Evolutionary conservation across 768 basidiomycete genomes (phyloP), one percentile per base, ranked within the genome.

Genomic region (Pleurotus ostreatus): DNA sequence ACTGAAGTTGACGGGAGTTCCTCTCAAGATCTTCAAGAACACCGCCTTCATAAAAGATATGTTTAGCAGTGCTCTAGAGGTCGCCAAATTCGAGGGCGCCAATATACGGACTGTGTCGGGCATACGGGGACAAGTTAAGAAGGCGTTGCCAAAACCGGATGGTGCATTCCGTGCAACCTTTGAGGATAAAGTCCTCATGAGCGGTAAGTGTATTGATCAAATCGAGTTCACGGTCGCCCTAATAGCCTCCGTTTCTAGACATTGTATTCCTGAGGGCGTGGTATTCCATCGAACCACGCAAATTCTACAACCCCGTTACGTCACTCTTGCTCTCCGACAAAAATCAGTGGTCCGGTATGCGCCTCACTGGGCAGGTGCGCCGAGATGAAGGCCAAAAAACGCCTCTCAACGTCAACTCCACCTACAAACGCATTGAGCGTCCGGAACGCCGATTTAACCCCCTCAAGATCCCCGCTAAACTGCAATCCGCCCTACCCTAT

Each of bases 61-160:
- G 97, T 99, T 99, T 76, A 86, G 73, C 54, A 86, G 84, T 56
- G 87, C 93, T 30, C 79, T 98, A 30, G 97, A 99, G 71, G 94
- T 98, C 11, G 94, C 94, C 56, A 98, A 97, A 71, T 98, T 99
- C 63, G 97, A 99, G 70, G 97, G 97, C 15, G 97, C 97, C n/a
- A 93, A 89, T 68, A 84, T 99, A 55, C 79, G 87, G 57, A 98
- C 96, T 0, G 97, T 98, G 5, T 94, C 92, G 5, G 97, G 97
- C 9, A 92, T 99, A 55, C 76, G 97, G 45, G 97, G 97, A 3
- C 96, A 98, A 70, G 84, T 99, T 51, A 99, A 99, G 77, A 98
- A 96, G 71, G 94, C 91, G 9, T 73, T 98, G 26, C 74, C 86
- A n/a, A 98, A 95, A 66, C 95, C 97, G 2, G 94, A 97, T 57